A percentile compares a stretch with the other conserved stretches of the same genome.
phyloP scores from a whole-genome alignment of 2,329 filamentous ascomycete genomes.

The Arthroderma sp. region DNA sequence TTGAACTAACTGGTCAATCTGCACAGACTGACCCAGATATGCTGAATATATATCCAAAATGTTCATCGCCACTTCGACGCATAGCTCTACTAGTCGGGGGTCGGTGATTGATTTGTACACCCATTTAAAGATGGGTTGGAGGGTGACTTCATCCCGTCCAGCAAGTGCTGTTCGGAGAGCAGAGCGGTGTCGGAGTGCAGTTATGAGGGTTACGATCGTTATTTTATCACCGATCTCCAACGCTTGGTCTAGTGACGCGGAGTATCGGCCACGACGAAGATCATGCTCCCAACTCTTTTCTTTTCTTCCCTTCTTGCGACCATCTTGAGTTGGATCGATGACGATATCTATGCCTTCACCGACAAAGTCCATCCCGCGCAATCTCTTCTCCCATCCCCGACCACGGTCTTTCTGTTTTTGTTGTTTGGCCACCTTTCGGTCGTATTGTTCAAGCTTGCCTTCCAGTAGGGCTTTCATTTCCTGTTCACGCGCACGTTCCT shows the following conservation, averaged over 20 bases:
- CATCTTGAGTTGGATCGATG: slow-evolving; percentile 55
- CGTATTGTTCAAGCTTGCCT: slow-evolving; percentile 65
- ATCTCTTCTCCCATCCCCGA: slow-evolving; percentile 47
- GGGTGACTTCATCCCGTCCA: slow-evolving; percentile 63
- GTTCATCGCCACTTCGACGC: slow-evolving; percentile 69
- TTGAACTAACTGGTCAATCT: slow-evolving; percentile 58
- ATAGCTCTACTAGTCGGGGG: slow-evolving; percentile 65
- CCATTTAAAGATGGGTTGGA: slow-evolving; percentile 77
- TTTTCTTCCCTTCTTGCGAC: slow-evolving; percentile 49
- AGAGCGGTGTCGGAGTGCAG: slow-evolving; percentile 74
- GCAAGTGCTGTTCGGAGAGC: slow-evolving; percentile 70
- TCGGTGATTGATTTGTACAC: slow-evolving; percentile 67
- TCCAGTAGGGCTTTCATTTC: slow-evolving; percentile 73
- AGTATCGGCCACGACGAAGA: slow-evolving; percentile 65
- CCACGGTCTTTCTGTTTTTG: slow-evolving; percentile 47
- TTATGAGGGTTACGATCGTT: slow-evolving; percentile 62
- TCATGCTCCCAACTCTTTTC: slow-evolving; percentile 68
- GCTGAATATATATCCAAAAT: slow-evolving; percentile 79
- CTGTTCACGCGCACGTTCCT: slow-evolving; percentile 62
- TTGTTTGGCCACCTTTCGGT: slow-evolving; percentile 56
- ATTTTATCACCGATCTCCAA: slow-evolving; percentile 48
- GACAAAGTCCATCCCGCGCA: slow-evolving; percentile 62
- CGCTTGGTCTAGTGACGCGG: slow-evolving; percentile 64
- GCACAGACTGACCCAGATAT: slow-evolving; percentile 58
- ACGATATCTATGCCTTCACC: slow-evolving; percentile 80